Evolutionary conservation across 768 basidiomycete species (phyloP).

Genomic region (Tremella yokohamensis): DNA sequence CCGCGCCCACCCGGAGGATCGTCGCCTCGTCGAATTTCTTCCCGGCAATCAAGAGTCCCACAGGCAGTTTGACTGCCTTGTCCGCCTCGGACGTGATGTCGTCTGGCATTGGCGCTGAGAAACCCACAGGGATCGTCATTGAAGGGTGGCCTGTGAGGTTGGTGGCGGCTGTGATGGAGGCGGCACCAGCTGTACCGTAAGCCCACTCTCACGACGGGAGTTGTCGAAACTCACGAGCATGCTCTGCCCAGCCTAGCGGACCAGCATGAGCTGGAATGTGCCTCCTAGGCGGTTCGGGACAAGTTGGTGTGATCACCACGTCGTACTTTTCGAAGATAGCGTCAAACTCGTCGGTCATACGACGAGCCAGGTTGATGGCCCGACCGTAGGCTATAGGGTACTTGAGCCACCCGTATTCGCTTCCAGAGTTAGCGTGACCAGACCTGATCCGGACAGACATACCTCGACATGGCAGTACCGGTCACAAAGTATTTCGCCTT

Average conservation of each 20-base stretch:
- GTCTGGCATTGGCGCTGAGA: slow-evolving; percentile 51
- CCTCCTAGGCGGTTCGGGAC: slow-evolving; percentile 50
- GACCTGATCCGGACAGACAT: neutral
- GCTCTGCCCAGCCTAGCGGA: slow-evolving; percentile 35
- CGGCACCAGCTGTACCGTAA: slow-evolving; percentile 25
- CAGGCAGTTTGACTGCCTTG: slow-evolving; percentile 46
- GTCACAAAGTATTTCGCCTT: slow-evolving; percentile 40
- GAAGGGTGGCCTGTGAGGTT: slow-evolving; percentile 54
- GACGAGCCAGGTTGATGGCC: slow-evolving; percentile 53
- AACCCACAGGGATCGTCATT: slow-evolving; percentile 55
- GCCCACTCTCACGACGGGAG: neutral
- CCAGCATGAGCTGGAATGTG: slow-evolving; percentile 34
- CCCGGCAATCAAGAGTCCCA: slow-evolving; percentile 55
- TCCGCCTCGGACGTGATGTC: slow-evolving; percentile 27
- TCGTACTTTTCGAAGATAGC: slow-evolving; percentile 43
- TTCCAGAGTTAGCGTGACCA: slow-evolving; percentile 23
- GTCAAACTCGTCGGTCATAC: slow-evolving; percentile 51
- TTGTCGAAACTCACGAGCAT: slow-evolving; percentile 15
- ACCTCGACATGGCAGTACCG: slow-evolving; percentile 26
- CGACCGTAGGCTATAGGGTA: slow-evolving; percentile 50
- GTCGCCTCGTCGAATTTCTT: slow-evolving; percentile 35
- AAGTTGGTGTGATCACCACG: slow-evolving; percentile 53
- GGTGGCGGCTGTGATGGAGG: slow-evolving; percentile 38
- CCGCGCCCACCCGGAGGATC: slow-evolving; percentile 29
- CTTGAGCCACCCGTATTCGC: slow-evolving; percentile 48